A percentile compares a stretch with the other conserved stretches of the same genome.
Evolutionary conservation across 306 rosid genomes (phyloP).

Genomic region (Cucumis sativus): DNA sequence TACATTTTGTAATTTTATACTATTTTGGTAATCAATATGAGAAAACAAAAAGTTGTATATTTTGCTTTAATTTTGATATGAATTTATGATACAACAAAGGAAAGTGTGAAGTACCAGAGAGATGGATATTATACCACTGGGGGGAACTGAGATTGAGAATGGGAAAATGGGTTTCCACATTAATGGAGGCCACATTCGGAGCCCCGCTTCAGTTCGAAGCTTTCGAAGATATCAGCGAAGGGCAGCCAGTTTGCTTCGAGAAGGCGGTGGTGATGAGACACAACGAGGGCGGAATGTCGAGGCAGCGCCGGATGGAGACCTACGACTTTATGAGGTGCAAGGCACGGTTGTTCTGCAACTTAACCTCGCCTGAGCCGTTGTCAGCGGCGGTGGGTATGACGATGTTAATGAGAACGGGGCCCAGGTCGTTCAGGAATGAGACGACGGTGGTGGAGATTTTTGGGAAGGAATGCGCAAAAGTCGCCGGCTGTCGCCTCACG

Average conservation of each 20-base stretch:
- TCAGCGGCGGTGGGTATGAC: conserved; percentile 30
- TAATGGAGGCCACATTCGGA: conserved; percentile 51
- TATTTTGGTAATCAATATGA: too few species aligned
- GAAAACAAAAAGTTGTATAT: too few species aligned
- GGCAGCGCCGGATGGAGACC: conserved; percentile 40
- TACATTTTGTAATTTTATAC: too few species aligned
- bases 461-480: conserved; percentile 29
- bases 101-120: conserved; percentile 19
- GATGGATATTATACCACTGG: conserved; percentile 58
- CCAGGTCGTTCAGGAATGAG: conserved; percentile 45
- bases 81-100: not conserved
- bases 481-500: conserved; percentile 34
- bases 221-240: conserved; percentile 19
- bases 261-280: conserved; percentile 63
- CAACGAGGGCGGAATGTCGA: conserved; percentile 62
- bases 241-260: conserved; percentile 43
- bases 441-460: conserved; percentile 28
- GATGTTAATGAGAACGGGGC: conserved; percentile 37
- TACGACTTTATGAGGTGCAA: conserved; percentile 55
- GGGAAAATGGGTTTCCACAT: conserved; percentile 26
- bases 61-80: not conserved
- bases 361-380: not conserved
- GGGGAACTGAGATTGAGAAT: conserved; percentile 46
- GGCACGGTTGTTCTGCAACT: conserved; percentile 43
- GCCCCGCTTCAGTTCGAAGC: conserved; percentile 22